A percentile compares a stretch with the other conserved stretches of the same genome.
phyloP scores from a whole-genome alignment of 169 alveolate species.

The Cryptosporidium sp. region DNA sequence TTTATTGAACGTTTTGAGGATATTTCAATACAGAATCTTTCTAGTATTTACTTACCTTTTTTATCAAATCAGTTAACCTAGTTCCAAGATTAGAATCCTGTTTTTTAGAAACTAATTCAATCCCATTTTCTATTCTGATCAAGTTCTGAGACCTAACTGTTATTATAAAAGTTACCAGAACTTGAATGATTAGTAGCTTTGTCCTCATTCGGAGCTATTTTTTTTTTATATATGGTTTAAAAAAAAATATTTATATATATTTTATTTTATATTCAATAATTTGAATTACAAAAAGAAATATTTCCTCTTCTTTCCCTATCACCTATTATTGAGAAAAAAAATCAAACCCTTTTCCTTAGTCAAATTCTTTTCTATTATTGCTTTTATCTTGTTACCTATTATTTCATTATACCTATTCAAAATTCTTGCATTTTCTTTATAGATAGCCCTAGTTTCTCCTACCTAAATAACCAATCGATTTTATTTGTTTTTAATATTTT shows the following conservation, averaged over 20 bases:
- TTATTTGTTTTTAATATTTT: neutral
- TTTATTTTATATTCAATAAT: neutral
- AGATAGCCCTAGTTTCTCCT: neutral
- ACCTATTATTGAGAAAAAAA: neutral
- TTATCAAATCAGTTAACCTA: conserved; percentile 6
- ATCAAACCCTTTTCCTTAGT: neutral
- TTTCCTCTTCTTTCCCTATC: neutral
- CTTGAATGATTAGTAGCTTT: neutral
- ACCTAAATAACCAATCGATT: neutral
- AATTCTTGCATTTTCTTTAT: neutral
- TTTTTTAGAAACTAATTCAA: neutral
- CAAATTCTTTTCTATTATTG: neutral
- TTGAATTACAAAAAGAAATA: neutral
- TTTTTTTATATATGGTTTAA: neutral
- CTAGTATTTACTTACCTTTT: conserved; percentile 16
- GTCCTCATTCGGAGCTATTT: conserved; percentile 7
- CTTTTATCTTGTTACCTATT: neutral
- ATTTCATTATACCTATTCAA: neutral
- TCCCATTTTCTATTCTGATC: conserved; percentile 34
- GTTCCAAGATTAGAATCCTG: conserved; percentile 10
- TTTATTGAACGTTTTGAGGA: neutral
- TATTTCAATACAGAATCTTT: neutral
- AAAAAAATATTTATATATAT: neutral
- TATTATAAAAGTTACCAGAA: neutral
- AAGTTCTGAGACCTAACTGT: conserved; percentile 37